Evolutionary conservation across 2,329 filamentous ascomycete genomes (phyloP).

Genomic region (Albophoma yamanashiensis): DNA sequence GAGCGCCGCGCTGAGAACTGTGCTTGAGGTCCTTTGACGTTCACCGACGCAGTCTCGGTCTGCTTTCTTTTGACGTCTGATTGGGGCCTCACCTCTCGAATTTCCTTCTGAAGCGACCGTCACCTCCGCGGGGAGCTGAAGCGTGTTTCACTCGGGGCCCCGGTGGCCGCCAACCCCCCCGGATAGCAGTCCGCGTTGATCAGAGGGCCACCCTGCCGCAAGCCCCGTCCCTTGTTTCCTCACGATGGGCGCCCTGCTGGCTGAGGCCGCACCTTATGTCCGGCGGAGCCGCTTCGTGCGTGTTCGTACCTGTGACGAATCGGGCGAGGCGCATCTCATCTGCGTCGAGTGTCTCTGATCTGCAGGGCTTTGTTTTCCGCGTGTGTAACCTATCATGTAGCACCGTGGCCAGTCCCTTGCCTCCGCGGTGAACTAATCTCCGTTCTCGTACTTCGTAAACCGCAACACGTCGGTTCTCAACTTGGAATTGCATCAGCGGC

Average conservation of each 20-base stretch:
- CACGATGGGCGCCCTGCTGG: not conserved
- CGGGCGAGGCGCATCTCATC: not conserved
- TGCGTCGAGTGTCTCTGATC: not conserved
- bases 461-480: not conserved
- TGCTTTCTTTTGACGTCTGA: not conserved
- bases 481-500: not conserved
- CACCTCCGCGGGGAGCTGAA: not conserved
- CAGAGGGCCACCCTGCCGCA: not conserved
- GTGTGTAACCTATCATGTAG: not conserved
- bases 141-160: not conserved
- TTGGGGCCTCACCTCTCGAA: not conserved
- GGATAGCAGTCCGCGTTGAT: not conserved
- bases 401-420: not conserved
- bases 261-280: not conserved
- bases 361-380: not conserved
- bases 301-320: not conserved
- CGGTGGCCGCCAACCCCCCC: not conserved
- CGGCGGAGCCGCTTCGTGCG: not conserved
- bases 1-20: not conserved
- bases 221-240: not conserved
- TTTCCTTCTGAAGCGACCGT: not conserved
- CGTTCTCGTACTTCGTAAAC: not conserved
- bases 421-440: not conserved
- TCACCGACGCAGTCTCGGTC: not conserved
- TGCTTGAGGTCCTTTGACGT: not conserved